Evolutionary conservation across 192 early-diverging fungal species (phyloP), one percentile per base, ranked within the genome.

Genomic region (Backusella luteola): DNA sequence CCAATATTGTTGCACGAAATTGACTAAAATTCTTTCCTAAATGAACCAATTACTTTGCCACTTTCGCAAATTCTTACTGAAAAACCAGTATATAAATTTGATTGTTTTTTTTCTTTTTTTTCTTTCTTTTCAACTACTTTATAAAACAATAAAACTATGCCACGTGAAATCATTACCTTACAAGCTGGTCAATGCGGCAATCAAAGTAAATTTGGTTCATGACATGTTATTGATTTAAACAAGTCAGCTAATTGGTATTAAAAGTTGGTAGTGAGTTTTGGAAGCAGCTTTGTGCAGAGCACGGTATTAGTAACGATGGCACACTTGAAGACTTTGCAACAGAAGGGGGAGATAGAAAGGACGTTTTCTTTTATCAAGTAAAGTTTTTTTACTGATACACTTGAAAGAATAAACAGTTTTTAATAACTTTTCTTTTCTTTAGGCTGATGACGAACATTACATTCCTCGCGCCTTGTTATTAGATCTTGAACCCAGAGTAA

Each of bases 361-460:
- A 99, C 79, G 97, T 99, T 9, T 99, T 99, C 77, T 99, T 99
- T 80, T 99, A 99, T 83, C 97, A 99, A 86, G 93, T 92, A 76
- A 32, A 39, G 73, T 6, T 7, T 23, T 32, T 38, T 1, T 0
- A n/a, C 7, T 12, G 35, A 19, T 5, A 17, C 9, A 14, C 11
- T 21, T 11, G 4, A 32, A 71, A 53, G 6, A 23, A 32, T 53
- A 6, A 19, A 1, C 17, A 49, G 46, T n/a, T 19, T 49, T 49
- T n/a, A 19, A 44, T 4, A 11, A 0, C 7, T 26, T 6, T 49
- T 49, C 0, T 36, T 36, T 34, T n/a, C 66, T 14, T 67, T 80
- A 94, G 92, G 97, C 97, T n/a, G 97, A 99, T 84, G 97, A 99
- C 78, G 96, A 97, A 77, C 96, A 99, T 79, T 99, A 99, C 77